phyloP scores from a whole-genome alignment of 2,329 filamentous ascomycete species.

The Penicillium sp. region DNA sequence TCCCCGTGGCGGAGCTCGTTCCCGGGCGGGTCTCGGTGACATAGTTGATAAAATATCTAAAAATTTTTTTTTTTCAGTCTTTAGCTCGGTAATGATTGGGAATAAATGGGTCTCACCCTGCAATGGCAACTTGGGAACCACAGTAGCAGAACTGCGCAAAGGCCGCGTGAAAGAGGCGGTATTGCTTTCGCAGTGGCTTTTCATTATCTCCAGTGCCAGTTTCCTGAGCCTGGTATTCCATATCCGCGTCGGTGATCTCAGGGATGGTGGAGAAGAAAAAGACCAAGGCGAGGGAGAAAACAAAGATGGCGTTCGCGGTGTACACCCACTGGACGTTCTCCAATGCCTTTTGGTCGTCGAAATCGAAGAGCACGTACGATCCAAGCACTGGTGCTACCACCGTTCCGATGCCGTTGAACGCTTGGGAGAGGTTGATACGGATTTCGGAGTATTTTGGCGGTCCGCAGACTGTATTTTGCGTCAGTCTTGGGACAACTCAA shows the following conservation, averaged over 20 bases:
- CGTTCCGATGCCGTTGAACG: background rate
- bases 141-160: constrained; percentile 7
- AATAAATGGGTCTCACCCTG: background rate
- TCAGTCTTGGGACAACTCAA: background rate
- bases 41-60: background rate
- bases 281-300: background rate
- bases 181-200: background rate
- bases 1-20: background rate
- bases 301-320: background rate
- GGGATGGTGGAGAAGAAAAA: constrained; percentile 5
- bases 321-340: constrained; percentile 12
- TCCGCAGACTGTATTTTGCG: background rate
- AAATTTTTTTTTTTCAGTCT: no score
- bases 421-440: background rate
- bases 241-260: constrained; percentile 2
- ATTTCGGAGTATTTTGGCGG: background rate
- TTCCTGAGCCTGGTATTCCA: constrained; percentile 4
- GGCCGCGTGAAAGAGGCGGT: background rate
- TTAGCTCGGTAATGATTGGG: no score
- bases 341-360: background rate
- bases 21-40: background rate
- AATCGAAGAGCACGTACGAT: background rate
- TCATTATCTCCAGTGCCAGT: background rate
- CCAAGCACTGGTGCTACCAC: background rate
- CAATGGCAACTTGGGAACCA: background rate